These are phyloP conservation scores for Pseudognaphalium luteoalbum DNA, from an alignment of 129 eudicot genomes.

Conservation along the genomic window DNA sequence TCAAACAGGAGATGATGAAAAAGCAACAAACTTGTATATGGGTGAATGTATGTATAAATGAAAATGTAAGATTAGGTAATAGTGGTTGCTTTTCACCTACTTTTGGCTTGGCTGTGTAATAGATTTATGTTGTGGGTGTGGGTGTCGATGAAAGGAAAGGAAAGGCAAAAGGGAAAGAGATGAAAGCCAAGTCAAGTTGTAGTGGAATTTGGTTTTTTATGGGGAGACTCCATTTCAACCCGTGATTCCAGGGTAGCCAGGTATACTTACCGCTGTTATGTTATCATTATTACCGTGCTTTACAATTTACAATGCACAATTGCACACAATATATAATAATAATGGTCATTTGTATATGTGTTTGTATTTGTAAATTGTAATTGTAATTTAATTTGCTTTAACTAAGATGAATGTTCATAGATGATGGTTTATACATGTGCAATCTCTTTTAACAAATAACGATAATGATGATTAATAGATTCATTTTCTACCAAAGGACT, in stretches of 20 bases:
- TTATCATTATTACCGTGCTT: background rate
- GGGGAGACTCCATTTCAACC: slow-evolving; percentile 30
- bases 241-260: slow-evolving; percentile 28
- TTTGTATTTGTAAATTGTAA: too few species aligned
- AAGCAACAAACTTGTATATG: slow-evolving; percentile 9
- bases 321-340: too few species aligned
- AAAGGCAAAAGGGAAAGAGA: background rate
- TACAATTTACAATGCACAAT: background rate
- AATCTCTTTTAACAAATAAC: too few species aligned
- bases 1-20: background rate
- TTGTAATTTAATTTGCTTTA: too few species aligned
- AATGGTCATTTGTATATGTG: too few species aligned
- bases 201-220: slow-evolving; percentile 25
- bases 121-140: slow-evolving; percentile 11
- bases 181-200: slow-evolving; percentile 27
- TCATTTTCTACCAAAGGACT: too few species aligned
- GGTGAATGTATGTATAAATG: background rate
- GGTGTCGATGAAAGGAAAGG: background rate
- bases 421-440: too few species aligned
- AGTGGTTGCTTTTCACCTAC: slow-evolving; percentile 55
- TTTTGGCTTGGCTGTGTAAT: slow-evolving; percentile 41
- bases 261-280: slow-evolving; percentile 8
- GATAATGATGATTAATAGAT: too few species aligned
- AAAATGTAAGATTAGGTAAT: slow-evolving; percentile 31
- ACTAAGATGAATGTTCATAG: too few species aligned